Evolutionary conservation across 75 land plant genomes (phyloP).

Genomic region (Sequoiadendron giganteum): DNA sequence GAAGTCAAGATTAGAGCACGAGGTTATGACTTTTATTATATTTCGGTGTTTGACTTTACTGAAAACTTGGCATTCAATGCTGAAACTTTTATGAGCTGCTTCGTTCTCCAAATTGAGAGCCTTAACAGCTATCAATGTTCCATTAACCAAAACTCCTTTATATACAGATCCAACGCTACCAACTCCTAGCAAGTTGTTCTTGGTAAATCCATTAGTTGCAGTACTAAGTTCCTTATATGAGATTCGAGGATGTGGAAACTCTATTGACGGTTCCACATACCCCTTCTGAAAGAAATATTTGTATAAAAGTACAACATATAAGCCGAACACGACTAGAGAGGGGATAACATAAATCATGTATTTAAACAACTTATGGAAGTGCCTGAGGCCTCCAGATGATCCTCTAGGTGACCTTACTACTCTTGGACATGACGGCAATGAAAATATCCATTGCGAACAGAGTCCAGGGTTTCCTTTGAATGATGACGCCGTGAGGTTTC

Average conservation of each 20-base stretch:
- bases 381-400: background rate
- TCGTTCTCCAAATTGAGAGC: constrained; percentile 1
- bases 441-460: background rate
- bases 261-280: background rate
- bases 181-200: background rate
- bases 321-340: background rate
- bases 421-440: background rate
- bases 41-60: background rate
- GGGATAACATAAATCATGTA: background rate
- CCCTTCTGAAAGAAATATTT: background rate
- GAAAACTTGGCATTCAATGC: background rate
- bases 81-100: background rate
- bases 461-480: background rate
- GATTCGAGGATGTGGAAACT: background rate
- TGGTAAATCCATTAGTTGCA: background rate
- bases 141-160: background rate
- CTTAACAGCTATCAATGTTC: background rate
- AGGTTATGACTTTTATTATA: background rate
- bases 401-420: background rate
- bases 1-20: background rate
- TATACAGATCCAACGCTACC: background rate
- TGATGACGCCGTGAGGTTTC: background rate
- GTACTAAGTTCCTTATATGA: background rate
- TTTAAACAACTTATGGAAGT: background rate
- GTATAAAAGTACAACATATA: background rate